These are phyloP conservation scores for Salicornia ramosissima DNA, from an alignment of 148 eudicot genomes.

Conservation along the genomic window DNA sequence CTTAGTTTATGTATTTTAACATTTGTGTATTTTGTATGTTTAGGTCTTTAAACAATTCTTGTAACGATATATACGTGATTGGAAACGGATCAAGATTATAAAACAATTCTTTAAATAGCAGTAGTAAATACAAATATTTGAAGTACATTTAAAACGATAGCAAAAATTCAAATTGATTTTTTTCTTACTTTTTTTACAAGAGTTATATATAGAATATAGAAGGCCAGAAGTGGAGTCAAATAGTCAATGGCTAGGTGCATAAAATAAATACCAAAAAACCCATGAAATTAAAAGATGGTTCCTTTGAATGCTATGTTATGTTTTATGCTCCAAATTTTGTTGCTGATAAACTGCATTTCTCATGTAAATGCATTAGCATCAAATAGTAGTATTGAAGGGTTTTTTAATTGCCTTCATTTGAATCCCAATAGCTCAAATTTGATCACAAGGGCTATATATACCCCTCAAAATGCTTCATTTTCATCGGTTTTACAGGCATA, in stretches of 20 bases:
- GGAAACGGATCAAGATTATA: no score
- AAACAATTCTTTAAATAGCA: no score
- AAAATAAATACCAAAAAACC: background rate
- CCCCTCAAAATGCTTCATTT: conserved; percentile 24
- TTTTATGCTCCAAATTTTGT: conserved; percentile 4
- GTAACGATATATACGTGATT: no score
- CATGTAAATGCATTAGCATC: background rate
- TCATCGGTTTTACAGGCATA: conserved; percentile 24
- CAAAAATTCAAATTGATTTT: background rate
- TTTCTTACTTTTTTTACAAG: background rate
- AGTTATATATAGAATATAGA: background rate
- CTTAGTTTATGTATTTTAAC: no score
- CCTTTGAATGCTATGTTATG: background rate
- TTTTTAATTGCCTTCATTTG: conserved; percentile 26
- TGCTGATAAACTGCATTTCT: background rate
- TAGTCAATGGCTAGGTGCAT: background rate
- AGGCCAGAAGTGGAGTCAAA: no score
- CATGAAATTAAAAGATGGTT: conserved; percentile 2
- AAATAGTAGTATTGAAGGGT: background rate
- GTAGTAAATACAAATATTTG: background rate
- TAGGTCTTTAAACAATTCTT: no score
- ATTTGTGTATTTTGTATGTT: no score
- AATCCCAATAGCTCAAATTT: conserved; percentile 17
- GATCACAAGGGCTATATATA: conserved; percentile 25
- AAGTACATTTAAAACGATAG: background rate